Evolutionary conservation across 495 filamentous ascomycete genomes (phyloP), one percentile per base, ranked within the genome.

Genomic region (Ascobolus immersus): DNA sequence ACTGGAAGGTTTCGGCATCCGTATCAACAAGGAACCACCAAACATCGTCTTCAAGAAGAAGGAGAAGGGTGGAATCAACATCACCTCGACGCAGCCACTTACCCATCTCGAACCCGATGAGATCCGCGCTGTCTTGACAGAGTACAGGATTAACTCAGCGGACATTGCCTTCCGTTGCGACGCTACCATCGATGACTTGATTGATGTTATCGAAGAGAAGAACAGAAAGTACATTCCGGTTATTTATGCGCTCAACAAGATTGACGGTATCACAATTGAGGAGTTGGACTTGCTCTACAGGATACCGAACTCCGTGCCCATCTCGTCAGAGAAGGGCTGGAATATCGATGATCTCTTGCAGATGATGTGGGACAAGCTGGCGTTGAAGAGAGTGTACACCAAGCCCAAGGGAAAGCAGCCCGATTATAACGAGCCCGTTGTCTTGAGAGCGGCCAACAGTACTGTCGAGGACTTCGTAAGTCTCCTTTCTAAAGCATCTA

Each of bases 11-110:
- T 96, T 96, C 43, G 86, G 86, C 32, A 94, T 96, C 51, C 67
- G 86, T 39, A 82, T 94, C 58, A 96, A 96, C 61, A 94, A 94
- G 61, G 55, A 70, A 42, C 86, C 86, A 20, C 86, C 89, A 19
- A 96, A 96, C 52, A 96, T 96, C 47, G 70, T 78, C 12, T 93
- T 94, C 61, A 84, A 72, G 60, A 96, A 96, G 66, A 96, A 96
- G 60, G 89, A 96, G 54, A 94, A 93, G 60, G 86, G 86, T 44
- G 86, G 86, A 15, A 66, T 96, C 45, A 77, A 71, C 44, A 89
- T 96, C 50, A 91, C 81, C 6, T 84, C 69, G 58, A 96, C 86
- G 17, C 69, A 79, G 18, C 80, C 80, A 0, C 61, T 96, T 40
- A 78, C 77, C 6, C 79, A 96, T 54, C 81, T 96, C 39, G 77